Evolutionary conservation across 192 early-diverging fungal species (phyloP).

Genomic region (Borealophlyctis nickersoniae): DNA sequence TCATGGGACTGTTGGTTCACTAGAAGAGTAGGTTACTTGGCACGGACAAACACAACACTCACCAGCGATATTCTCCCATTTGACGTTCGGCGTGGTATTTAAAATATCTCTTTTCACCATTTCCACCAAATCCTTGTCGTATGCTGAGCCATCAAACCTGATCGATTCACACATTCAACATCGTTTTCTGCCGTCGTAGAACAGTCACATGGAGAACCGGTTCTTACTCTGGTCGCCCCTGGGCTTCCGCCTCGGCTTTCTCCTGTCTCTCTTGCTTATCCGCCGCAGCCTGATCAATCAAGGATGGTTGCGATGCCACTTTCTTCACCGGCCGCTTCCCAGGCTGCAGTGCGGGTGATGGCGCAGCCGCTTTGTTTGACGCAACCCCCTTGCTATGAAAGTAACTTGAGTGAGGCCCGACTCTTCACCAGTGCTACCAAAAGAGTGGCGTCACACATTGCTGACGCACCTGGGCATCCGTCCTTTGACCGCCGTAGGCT

Average conservation of each 20-base stretch:
- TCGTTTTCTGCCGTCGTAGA: background rate
- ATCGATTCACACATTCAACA: background rate
- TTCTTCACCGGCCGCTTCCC: constrained; percentile 28
- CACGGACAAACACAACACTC: too few species aligned
- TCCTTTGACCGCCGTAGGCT: too few species aligned
- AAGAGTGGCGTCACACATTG: too few species aligned
- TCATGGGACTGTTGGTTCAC: too few species aligned
- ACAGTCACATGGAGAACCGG: background rate
- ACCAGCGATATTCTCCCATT: constrained; percentile 60
- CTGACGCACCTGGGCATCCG: too few species aligned
- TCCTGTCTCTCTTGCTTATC: constrained; percentile 20
- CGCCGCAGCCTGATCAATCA: constrained; percentile 19
- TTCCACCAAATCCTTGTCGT: constrained; percentile 64
- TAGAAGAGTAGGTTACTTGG: too few species aligned
- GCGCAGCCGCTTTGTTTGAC: too few species aligned
- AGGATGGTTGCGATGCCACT: constrained; percentile 28
- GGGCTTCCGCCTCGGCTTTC: constrained; percentile 11
- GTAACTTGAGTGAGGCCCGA: too few species aligned
- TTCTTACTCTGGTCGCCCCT: constrained; percentile 23
- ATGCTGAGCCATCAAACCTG: constrained; percentile 51
- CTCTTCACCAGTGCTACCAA: too few species aligned
- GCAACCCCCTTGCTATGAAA: too few species aligned
- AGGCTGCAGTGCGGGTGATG: too few species aligned
- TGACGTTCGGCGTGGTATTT: constrained; percentile 49
- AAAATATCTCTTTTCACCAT: constrained; percentile 63